These are phyloP conservation scores for Cytospora piceae DNA, from an alignment of 2,329 filamentous ascomycete genomes.

Conservation along the genomic window DNA sequence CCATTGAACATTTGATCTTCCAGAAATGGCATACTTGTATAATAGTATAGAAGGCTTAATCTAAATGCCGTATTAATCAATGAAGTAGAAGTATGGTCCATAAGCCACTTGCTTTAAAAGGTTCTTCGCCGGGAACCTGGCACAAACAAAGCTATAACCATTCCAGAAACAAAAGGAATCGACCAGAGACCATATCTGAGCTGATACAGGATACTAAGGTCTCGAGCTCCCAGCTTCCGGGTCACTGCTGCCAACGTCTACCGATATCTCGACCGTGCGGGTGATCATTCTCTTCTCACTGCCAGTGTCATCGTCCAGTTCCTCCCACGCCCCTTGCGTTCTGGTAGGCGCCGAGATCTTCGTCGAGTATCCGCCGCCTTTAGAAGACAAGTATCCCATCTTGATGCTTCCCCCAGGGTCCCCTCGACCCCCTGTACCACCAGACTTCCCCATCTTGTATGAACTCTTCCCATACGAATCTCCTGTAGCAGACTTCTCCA, in stretches of 20 bases:
- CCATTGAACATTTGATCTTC: no score
- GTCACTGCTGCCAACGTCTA: conserved; percentile 10
- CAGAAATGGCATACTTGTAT: no score
- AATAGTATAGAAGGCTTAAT: no score
- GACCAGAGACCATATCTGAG: neutral
- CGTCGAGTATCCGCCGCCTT: conserved; percentile 8
- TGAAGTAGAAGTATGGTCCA: neutral
- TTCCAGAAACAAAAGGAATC: neutral
- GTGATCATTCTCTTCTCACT: conserved; percentile 21
- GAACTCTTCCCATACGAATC: conserved; percentile 6
- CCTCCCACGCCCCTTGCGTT: conserved; percentile 13
- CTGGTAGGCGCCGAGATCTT: conserved; percentile 7
- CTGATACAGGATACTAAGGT: neutral
- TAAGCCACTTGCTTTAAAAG: neutral
- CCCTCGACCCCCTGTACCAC: neutral
- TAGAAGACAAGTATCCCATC: conserved; percentile 15
- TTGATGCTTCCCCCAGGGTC: conserved; percentile 5
- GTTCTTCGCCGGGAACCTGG: neutral
- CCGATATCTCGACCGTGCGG: conserved; percentile 13
- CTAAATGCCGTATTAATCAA: neutral
- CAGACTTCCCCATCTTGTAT: neutral
- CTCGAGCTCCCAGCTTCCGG: neutral
- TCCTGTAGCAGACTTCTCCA: conserved; percentile 14
- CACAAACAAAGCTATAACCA: neutral
- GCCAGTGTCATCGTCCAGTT: conserved; percentile 9